These are phyloP conservation scores for Capronia coronata DNA, from an alignment of 2,329 filamentous ascomycete species.

Conservation along the genomic window DNA sequence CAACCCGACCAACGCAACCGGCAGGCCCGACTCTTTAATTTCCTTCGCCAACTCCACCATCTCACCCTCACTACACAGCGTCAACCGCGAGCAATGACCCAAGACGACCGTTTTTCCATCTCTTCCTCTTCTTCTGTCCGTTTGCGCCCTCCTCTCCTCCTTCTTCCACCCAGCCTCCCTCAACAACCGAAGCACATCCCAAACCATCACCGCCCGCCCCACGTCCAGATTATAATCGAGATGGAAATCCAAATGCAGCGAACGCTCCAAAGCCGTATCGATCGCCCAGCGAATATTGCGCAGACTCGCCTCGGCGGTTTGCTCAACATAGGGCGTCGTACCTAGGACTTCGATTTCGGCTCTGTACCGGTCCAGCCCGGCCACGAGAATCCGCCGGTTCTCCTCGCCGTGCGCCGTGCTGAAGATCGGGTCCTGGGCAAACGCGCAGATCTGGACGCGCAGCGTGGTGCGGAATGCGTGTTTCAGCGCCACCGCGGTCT, in stretches of 20 bases:
- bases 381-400: conserved; percentile 48
- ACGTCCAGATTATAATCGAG: conserved; percentile 62
- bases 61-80: conserved; percentile 47
- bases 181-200: conserved; percentile 49
- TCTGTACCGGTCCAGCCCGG: conserved; percentile 37
- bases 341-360: conserved; percentile 53
- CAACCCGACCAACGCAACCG: conserved; percentile 61
- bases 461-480: conserved; percentile 48
- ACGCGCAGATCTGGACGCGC: conserved; percentile 61
- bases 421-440: conserved; percentile 64
- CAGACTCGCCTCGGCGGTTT: conserved; percentile 42
- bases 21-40: conserved; percentile 46
- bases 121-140: no score
- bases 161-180: conserved; percentile 46
- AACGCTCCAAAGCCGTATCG: conserved; percentile 44
- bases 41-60: conserved; percentile 45
- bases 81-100: conserved; percentile 63
- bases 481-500: conserved; percentile 54
- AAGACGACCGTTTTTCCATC: conserved; percentile 51
- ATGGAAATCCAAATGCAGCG: conserved; percentile 62
- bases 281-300: conserved; percentile 60
- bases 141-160: conserved; percentile 24
- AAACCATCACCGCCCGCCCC: conserved; percentile 46
- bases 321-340: conserved; percentile 65
- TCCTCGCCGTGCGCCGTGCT: conserved; percentile 47